Conservation (phyloP, 106 monocot species). For the Apostasia ramifera region DNA sequence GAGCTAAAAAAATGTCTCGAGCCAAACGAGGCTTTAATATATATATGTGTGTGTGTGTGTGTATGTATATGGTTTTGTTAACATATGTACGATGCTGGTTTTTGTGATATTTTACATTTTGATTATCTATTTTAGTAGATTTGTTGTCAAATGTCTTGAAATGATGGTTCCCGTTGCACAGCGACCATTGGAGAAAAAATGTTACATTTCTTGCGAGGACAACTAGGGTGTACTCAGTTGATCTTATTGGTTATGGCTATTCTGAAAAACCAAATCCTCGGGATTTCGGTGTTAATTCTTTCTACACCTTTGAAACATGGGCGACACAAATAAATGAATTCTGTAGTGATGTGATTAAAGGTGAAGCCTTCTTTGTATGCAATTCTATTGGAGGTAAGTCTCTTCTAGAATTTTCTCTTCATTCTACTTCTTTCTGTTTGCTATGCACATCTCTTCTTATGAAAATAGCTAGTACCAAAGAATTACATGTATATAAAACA, state of each 20-base stretch:
- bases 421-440: neutral
- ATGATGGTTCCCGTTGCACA: conserved; percentile 18
- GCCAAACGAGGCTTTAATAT: no score
- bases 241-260: conserved; percentile 96
- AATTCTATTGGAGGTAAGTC: conserved; percentile 91
- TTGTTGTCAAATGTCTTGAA: neutral
- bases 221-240: conserved; percentile 72
- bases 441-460: no score
- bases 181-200: conserved; percentile 95
- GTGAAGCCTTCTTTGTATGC: conserved; percentile 84
- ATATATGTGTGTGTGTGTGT: no score
- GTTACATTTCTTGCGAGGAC: conserved; percentile 60
- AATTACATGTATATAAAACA: no score
- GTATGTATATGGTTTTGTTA: no score
- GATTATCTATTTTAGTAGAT: neutral
- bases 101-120: no score
- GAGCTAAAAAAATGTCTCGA: no score
- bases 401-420: neutral
- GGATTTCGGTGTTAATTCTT: conserved; percentile 25
- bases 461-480: no score
- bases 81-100: no score
- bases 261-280: conserved; percentile 92
- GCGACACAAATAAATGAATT: conserved; percentile 83
- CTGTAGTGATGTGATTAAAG: conserved; percentile 71
- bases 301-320: conserved; percentile 98